Evolutionary conservation across 2,329 filamentous ascomycete species (phyloP).

Genomic region (Eutypa lata): DNA sequence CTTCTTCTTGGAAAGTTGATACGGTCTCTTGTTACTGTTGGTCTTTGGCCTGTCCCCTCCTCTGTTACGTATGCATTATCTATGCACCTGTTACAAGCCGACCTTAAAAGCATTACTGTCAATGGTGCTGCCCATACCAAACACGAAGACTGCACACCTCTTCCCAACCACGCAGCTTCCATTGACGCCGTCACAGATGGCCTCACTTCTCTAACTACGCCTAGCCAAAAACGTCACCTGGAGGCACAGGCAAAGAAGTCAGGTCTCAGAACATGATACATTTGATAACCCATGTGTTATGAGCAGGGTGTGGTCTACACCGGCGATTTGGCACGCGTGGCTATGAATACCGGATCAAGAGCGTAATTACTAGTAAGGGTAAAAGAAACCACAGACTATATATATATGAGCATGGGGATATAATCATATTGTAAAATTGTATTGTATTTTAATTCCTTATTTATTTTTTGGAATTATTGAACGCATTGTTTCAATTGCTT

Average conservation of each 20-base stretch:
- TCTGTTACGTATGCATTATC: background rate
- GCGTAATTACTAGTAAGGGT: no score
- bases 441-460: no score
- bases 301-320: no score
- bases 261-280: background rate
- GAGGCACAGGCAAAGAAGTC: background rate
- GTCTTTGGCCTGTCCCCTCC: background rate
- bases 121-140: background rate
- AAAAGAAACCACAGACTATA: no score
- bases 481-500: no score
- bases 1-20: background rate
- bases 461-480: no score
- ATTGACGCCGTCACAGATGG: background rate
- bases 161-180: background rate
- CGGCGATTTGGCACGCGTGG: no score
- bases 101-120: background rate
- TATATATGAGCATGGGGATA: no score
- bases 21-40: background rate
- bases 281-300: no score
- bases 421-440: no score
- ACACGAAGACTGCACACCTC: background rate
- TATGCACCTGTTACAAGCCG: background rate
- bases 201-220: background rate
- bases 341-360: no score
- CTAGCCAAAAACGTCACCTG: background rate